Evolutionary conservation across 176 grass and related monocot species (phyloP), one percentile per base, ranked within the genome.

Genomic region (Bromus sterilis): DNA sequence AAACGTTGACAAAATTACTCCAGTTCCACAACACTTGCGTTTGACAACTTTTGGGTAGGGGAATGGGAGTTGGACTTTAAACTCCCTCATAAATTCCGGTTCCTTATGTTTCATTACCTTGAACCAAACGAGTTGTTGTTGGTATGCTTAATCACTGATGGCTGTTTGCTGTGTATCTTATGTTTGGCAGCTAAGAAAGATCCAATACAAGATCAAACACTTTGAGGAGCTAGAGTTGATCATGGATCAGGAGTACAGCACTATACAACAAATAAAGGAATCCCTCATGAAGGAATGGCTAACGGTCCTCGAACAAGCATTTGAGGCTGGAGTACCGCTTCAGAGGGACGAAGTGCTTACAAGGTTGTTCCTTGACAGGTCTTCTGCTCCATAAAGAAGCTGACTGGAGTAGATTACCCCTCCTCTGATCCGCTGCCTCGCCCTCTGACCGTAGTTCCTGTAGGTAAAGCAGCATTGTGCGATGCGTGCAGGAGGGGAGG

Each of bases 201-300:
- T 96, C 42, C 91, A 93, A 79, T 91, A 84, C 75, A 95, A 93
- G 82, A 91, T 99, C 41, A 95, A 93, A 70, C 91, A 95, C 76
- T 91, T 93, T 30, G 85, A 93, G 35, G 96, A 99, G 69, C 68
- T 95, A 56, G 93, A 99, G 53, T 66, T 69, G 15, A 85, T 90
- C 61, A 99, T 99, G 93, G 87, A 95, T 59, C 71, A 91, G 35
- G 96, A 99, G 78, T 89, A 93, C 34, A 69, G 44, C 67, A 24
- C 83, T 8, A 56, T 96, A 66, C 91, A 93, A 57, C 63, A 93
- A 88, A 68, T 86, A 58, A 93, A 99, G 78, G 82, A 73, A 51
- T 82, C 81, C 62, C 70, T 95, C 53, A 21, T 92, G 10, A 80
- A 93, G 77, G 93, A 99, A 69, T 99, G 97, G 97, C 58, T 89